Evolutionary conservation across 192 early-diverging fungal species (phyloP).

Genomic region (Rhizophlyctis rosea): DNA sequence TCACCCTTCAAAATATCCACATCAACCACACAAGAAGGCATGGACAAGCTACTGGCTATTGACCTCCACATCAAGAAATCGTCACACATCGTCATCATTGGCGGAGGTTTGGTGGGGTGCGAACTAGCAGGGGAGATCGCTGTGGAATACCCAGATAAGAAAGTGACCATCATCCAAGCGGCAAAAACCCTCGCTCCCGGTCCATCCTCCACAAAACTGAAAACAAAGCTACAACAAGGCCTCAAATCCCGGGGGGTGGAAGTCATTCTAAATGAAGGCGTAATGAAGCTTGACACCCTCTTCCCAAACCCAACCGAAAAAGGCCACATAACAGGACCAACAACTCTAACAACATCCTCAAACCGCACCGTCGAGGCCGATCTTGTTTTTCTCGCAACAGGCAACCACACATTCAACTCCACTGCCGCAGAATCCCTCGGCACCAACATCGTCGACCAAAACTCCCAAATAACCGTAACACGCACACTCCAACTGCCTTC

Average conservation of each 20-base stretch:
- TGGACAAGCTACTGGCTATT: conserved; percentile 24
- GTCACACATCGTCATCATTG: conserved; percentile 55
- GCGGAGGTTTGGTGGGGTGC: conserved; percentile 72
- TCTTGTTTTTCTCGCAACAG: conserved; percentile 67
- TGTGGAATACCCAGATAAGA: conserved; percentile 55
- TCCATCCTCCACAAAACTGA: conserved; percentile 5
- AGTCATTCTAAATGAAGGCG: conserved; percentile 49
- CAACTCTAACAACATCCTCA: conserved; percentile 40
- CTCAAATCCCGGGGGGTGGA: conserved; percentile 39
- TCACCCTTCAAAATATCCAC: conserved; percentile 44
- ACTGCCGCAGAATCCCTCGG: conserved; percentile 55
- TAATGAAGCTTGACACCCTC: conserved; percentile 29
- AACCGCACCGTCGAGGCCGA: conserved; percentile 52
- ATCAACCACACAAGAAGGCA: conserved; percentile 29
- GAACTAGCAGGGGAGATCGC: conserved; percentile 77
- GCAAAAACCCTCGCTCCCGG: conserved; percentile 30
- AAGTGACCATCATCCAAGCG: conserved; percentile 65
- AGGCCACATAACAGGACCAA: conserved; percentile 4
- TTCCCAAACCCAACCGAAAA: conserved; percentile 31
- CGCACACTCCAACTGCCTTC: conserved; percentile 68
- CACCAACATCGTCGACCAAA: conserved; percentile 47
- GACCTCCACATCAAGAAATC: conserved; percentile 45
- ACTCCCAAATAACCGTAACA: conserved; percentile 60
- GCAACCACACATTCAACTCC: conserved; percentile 67
- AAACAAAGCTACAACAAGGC: conserved; percentile 12